Conservation (phyloP, 352 stramenopile species). For the Pythium sukuiense region DNA sequence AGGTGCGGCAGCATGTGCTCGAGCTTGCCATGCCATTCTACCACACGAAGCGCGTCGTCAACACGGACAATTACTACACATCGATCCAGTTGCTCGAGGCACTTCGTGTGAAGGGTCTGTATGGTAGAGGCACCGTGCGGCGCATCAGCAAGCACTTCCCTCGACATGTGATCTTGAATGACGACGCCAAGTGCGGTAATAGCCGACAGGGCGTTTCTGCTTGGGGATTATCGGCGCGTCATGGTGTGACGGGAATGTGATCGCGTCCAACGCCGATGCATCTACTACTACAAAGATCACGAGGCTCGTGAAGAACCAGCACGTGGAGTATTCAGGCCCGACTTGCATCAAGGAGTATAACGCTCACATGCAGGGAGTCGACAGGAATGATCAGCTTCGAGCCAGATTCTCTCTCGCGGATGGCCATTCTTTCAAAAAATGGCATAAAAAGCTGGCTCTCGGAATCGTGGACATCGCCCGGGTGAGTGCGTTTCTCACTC, state of each 20-base stretch:
- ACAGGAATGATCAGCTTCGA: slow-evolving; percentile 33
- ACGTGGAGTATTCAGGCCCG: slow-evolving; percentile 15
- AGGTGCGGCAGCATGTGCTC: slow-evolving; percentile 26
- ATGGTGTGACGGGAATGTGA: slow-evolving; percentile 28
- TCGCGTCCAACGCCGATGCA: slow-evolving; percentile 28
- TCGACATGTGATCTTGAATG: slow-evolving; percentile 5
- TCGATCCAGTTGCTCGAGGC: slow-evolving; percentile 27
- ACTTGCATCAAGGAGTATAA: slow-evolving; percentile 31
- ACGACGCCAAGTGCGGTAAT: slow-evolving; percentile 12
- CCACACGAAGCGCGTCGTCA: slow-evolving; percentile 27
- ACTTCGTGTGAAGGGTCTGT: slow-evolving; percentile 27
- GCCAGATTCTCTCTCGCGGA: slow-evolving; percentile 27
- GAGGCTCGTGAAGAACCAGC: slow-evolving; percentile 6
- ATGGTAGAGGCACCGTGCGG: slow-evolving; percentile 26
- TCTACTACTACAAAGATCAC: slow-evolving; percentile 13
- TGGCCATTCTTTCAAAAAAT: slow-evolving; percentile 33
- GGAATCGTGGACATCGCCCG: slow-evolving; percentile 31
- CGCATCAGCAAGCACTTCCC: slow-evolving; percentile 29
- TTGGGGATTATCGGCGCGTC: slow-evolving; percentile 21
- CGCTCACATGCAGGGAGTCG: slow-evolving; percentile 33
- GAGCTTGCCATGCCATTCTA: slow-evolving; percentile 29
- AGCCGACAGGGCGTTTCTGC: slow-evolving; percentile 18
- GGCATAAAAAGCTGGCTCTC: slow-evolving; percentile 33
- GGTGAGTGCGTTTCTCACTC: slow-evolving; percentile 28
- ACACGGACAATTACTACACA: slow-evolving; percentile 41